A percentile compares a stretch with the other conserved stretches of the same genome.
phyloP scores from a whole-genome alignment of 1,139 yeast genomes.

The Taphrina betulina region DNA sequence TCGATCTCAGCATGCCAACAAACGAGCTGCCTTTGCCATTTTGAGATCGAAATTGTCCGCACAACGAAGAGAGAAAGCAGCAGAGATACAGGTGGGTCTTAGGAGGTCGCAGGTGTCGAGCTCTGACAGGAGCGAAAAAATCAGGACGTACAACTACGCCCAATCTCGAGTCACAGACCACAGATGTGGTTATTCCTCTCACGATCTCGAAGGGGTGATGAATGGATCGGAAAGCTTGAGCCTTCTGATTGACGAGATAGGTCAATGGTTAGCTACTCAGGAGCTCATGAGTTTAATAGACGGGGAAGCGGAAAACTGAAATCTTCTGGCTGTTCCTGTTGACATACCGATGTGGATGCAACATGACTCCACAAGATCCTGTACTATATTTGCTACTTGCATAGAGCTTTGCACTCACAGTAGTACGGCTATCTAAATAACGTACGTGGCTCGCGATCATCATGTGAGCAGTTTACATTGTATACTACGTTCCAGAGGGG shows the following conservation, averaged over 20 bases:
- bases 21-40: conserved; percentile 88
- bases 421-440: background rate
- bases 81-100: conserved; percentile 62
- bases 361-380: no score
- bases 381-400: background rate
- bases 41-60: conserved; percentile 83
- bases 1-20: conserved; percentile 89
- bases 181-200: conserved; percentile 73
- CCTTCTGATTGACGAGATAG: conserved; percentile 59
- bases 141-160: conserved; percentile 87
- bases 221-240: conserved; percentile 62
- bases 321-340: no score
- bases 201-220: conserved; percentile 80
- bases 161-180: conserved; percentile 94
- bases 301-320: no score
- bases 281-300: conserved; percentile 44
- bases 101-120: conserved; percentile 82
- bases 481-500: no score
- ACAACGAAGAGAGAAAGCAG: conserved; percentile 63
- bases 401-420: background rate
- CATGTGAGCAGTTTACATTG: no score
- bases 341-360: no score
- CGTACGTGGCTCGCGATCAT: no score
- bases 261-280: conserved; percentile 51
- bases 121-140: conserved; percentile 88